phyloP scores from a whole-genome alignment of 1,284 basidiomycete genomes.

The Rhodotorula sp. region DNA sequence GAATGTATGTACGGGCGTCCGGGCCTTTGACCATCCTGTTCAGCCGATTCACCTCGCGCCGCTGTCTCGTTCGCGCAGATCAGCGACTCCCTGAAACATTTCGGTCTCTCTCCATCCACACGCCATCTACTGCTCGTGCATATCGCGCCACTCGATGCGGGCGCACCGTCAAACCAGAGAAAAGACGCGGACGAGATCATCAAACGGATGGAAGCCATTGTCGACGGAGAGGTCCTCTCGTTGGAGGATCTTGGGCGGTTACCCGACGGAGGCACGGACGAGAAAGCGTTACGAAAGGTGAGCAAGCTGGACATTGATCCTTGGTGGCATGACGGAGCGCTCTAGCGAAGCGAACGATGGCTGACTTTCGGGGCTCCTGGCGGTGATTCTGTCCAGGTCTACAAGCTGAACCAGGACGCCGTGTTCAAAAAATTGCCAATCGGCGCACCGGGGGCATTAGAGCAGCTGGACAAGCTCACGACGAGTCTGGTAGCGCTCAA shows the following conservation, averaged over 20 bases:
- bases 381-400: constrained; percentile 48
- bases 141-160: constrained; percentile 52
- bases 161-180: too few species aligned
- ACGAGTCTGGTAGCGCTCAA: constrained; percentile 77
- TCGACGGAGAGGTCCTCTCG: constrained; percentile 58
- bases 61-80: constrained; percentile 57
- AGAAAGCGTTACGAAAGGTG: constrained; percentile 65
- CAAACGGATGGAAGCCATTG: constrained; percentile 57
- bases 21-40: not conserved
- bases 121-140: constrained; percentile 70
- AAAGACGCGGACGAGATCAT: constrained; percentile 53
- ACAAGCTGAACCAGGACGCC: constrained; percentile 66
- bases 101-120: constrained; percentile 71
- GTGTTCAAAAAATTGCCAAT: constrained; percentile 53
- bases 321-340: not conserved
- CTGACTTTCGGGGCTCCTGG: not conserved
- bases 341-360: not conserved
- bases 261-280: constrained; percentile 46
- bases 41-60: not conserved
- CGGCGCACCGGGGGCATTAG: constrained; percentile 52
- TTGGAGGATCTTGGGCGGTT: constrained; percentile 48
- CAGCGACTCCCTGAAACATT: constrained; percentile 75
- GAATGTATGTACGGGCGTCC: constrained; percentile 58
- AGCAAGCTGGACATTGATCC: constrained; percentile 24
- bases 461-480: constrained; percentile 64